Percentiles rank a stretch among this genome's conserved stretches.
Conservation (phyloP, 192 early-diverging fungal species). For the Mortierella antarctica region DNA sequence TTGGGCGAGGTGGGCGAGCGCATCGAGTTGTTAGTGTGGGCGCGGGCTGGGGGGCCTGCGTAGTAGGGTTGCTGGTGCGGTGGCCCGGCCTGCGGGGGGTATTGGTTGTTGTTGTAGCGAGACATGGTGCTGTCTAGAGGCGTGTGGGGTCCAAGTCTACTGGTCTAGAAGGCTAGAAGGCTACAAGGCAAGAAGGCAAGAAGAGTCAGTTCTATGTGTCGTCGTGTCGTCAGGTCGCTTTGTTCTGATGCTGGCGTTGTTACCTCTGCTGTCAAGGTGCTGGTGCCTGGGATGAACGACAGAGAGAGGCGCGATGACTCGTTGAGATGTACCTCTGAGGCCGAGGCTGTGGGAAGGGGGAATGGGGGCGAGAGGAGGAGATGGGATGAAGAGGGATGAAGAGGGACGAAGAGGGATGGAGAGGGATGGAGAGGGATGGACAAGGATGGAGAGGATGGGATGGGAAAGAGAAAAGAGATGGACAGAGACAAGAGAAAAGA, state of each 20-base stretch:
- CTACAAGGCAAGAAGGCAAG: background rate
- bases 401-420: background rate
- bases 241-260: too few relatives aligned
- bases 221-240: background rate
- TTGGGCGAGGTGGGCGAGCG: constrained; percentile 31
- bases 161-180: background rate
- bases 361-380: background rate
- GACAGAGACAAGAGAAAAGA: constrained; percentile 1
- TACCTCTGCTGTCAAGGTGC: too few relatives aligned
- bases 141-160: background rate
- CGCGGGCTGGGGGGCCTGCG: constrained; percentile 34
- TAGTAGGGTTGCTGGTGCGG: constrained; percentile 37
- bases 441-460: background rate
- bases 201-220: background rate
- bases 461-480: background rate
- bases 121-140: constrained; percentile 10
- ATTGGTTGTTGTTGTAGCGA: constrained; percentile 44
- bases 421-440: background rate
- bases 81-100: constrained; percentile 31
- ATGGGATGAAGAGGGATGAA: background rate
- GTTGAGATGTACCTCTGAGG: background rate
- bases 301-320: background rate
- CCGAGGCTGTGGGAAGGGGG: constrained; percentile 7
- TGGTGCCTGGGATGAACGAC: background rate
- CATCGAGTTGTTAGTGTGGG: constrained; percentile 10